Evolutionary conservation across 768 basidiomycete species (phyloP), one percentile per base, ranked within the genome.

Genomic region (Astraeus odoratus): DNA sequence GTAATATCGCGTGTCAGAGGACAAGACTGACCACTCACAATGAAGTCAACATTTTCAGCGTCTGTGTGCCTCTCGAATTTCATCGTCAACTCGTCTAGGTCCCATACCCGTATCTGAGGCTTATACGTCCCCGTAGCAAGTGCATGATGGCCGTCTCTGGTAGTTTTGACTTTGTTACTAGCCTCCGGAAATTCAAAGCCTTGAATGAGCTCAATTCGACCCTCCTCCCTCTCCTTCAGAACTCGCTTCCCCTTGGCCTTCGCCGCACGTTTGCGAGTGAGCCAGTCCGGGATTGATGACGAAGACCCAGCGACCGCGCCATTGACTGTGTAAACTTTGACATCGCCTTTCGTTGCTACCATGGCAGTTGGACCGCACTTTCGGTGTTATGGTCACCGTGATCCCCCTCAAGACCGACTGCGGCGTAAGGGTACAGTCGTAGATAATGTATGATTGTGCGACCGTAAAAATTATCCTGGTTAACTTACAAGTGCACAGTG

Each of bases 161-260:
- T 97, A 4, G 85, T 85, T 65, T 83, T 92, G 55, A 99, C 76
- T 54, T 80, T 81, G 66, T 91, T 94, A 61, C 89, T 91, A 13
- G 94, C 92, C 61, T 97, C 93, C 7, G 96, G 94, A 54, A 99
- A 98, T 57, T 95, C 91, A 64, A 98, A 96, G 46, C 93, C 86
- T 59, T 99, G 92, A 40, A 93, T 83, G 52, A 95, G 84, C 61
- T 95, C 89, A 55, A 96, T 78, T 23, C 84, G 80, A 2, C 88
- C 86, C 58, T 94, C 81, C 30, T 88, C 67, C 42, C 87, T 84
- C 55, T 92, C 89, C 49, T 78, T 72, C 3, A 71, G 54, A 0
- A 76, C 77, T 29, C 80, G 74, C 61, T 86, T 88, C 16, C 74
- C 75, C 42, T 51, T 60, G 50, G 78, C 75, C 23, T 73, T 72